Evolutionary conservation across 164 flowering plant species (phyloP).

Genomic region (Buxus sempervirens): DNA sequence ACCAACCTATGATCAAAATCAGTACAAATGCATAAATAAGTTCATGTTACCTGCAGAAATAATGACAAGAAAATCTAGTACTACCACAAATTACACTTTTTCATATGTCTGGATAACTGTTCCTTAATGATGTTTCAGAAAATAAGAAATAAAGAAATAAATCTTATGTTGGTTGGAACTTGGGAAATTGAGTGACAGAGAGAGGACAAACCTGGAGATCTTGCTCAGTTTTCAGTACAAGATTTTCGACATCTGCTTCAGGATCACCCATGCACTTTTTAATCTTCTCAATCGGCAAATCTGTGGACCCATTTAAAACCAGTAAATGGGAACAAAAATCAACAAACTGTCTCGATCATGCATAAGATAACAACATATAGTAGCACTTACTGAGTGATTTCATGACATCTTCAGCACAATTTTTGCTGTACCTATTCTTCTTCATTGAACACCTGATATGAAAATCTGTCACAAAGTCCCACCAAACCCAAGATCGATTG

Average conservation of each 20-base stretch:
- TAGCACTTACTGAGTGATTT: constrained; percentile 57
- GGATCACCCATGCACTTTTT: constrained; percentile 84
- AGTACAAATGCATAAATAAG: constrained; percentile 3
- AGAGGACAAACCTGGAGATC: constrained; percentile 56
- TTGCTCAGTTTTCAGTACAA: constrained; percentile 72
- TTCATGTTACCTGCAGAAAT: neutral
- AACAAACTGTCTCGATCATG: neutral
- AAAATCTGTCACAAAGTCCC: constrained; percentile 93
- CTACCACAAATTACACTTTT: neutral
- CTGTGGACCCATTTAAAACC: constrained; percentile 28
- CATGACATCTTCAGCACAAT: constrained; percentile 79
- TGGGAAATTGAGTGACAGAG: too few relatives aligned
- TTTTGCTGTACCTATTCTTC: constrained; percentile 61
- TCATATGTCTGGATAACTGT: neutral
- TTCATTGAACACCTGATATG: constrained; percentile 92
- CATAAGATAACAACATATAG: neutral
- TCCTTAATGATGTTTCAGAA: neutral
- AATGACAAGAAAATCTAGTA: neutral
- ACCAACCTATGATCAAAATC: constrained; percentile 50
- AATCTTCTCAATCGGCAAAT: constrained; percentile 63
- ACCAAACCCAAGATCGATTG: constrained; percentile 85
- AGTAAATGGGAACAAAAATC: neutral
- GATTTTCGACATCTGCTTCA: constrained; percentile 74
- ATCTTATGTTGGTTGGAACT: neutral
- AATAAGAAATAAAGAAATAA: neutral